Evolutionary conservation across 2,329 filamentous ascomycete species (phyloP).

Genomic region (Penicillium digitatum): DNA sequence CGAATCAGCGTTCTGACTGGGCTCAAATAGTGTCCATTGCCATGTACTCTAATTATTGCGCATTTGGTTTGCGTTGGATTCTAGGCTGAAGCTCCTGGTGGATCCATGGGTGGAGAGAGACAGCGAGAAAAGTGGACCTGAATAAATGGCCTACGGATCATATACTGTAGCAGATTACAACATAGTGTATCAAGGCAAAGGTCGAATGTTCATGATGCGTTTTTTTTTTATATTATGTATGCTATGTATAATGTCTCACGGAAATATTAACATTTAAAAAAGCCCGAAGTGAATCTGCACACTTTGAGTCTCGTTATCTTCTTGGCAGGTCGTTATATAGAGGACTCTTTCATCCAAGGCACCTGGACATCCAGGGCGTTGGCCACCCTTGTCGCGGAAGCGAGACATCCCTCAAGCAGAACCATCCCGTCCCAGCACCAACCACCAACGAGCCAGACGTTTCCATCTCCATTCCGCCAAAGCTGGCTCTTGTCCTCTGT

Average conservation of each 20-base stretch:
- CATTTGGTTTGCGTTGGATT: constrained; percentile 1
- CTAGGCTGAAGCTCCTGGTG: not conserved
- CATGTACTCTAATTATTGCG: constrained; percentile 4
- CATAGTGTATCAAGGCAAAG: not conserved
- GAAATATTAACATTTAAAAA: not conserved
- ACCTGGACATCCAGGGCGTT: constrained; percentile 49
- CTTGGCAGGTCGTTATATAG: not conserved
- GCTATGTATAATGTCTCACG: not conserved
- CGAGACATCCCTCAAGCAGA: constrained; percentile 57
- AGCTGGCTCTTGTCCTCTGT: constrained; percentile 1
- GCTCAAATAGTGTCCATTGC: constrained; percentile 9
- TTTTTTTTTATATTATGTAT: not conserved
- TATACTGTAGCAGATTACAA: not conserved
- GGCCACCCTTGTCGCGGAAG: constrained; percentile 56
- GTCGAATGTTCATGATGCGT: not conserved
- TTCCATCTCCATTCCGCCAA: constrained; percentile 54
- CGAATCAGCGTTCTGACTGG: not conserved
- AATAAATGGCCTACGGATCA: not conserved
- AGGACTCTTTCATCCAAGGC: constrained; percentile 27
- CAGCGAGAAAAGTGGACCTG: not conserved
- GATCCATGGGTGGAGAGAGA: too few species aligned
- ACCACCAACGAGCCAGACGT: constrained; percentile 55
- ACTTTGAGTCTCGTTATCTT: not conserved
- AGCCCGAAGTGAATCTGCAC: not conserved
- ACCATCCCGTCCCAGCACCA: constrained; percentile 67